Conservation (phyloP, 164 flowering plant species). For the Nymphaea colorata region DNA sequence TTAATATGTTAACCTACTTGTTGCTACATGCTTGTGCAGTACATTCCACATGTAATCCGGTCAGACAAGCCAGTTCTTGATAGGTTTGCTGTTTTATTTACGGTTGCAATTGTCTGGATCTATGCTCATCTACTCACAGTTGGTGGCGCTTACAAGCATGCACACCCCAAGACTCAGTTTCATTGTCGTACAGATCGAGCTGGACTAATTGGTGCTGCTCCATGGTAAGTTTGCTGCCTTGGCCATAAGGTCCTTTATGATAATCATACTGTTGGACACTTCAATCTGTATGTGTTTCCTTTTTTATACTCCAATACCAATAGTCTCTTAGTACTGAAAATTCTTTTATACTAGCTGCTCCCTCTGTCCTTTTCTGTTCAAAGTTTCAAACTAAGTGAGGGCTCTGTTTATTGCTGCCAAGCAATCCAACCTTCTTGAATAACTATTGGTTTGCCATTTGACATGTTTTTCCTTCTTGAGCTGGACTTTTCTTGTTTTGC, state of each 20-base stretch:
- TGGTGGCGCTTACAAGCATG: constrained; percentile 77
- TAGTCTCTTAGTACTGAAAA: too few species aligned
- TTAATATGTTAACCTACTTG: neutral
- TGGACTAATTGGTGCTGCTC: constrained; percentile 75
- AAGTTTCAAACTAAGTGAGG: too few species aligned
- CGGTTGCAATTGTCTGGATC: constrained; percentile 81
- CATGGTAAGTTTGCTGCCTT: constrained; percentile 43
- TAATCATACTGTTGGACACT: too few species aligned
- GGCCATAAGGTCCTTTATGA: too few species aligned
- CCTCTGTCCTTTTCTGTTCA: too few species aligned
- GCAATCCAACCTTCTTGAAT: too few species aligned
- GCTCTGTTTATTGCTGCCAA: too few species aligned
- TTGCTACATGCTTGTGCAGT: constrained; percentile 30
- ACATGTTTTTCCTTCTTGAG: too few species aligned
- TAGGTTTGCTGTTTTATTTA: constrained; percentile 87
- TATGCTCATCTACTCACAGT: constrained; percentile 90
- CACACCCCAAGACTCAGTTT: constrained; percentile 42
- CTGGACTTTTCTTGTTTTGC: neutral
- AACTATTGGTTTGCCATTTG: too few species aligned
- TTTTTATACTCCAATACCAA: too few species aligned
- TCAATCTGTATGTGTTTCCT: too few species aligned
- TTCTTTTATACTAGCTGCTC: too few species aligned
- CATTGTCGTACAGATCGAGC: constrained; percentile 87
- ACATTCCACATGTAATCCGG: constrained; percentile 49
- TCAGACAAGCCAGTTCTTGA: constrained; percentile 46